Evolutionary conservation across 148 eudicot species (phyloP), one percentile per base, ranked within the genome.

Genomic region (Amaranthus hypochondriacus): DNA sequence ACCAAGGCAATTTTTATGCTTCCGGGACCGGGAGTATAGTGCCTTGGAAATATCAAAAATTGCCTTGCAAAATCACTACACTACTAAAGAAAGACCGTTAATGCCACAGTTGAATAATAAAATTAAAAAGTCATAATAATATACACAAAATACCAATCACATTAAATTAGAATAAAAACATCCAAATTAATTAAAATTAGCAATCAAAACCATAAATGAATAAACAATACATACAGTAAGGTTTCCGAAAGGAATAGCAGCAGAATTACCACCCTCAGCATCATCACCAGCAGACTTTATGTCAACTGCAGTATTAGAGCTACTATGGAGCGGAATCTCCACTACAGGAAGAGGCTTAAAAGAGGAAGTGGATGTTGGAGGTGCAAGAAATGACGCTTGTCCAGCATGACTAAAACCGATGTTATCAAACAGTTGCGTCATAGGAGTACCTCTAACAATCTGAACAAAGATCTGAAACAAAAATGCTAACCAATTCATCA

Each of bases 391-490:
- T 3, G 92, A 78, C 11, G 78, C 62, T 7, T 74, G 85, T 6
- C 69, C 69, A 43, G 54, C 69, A 66, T 66, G 8, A n/a, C 77
- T 80, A 46, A 86, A 63, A 28, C 93, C 93, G 52, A 90, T 72
- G 73, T 52, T 88, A 48, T 86, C 86, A 57, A 89, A 89, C 3
- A 90, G 81, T 68, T 90, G 90, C 48, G 84, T 79, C 9, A 89
- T 39, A 50, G 98, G 98, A 39, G 97, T 84, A 3, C 94, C 94
- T 8, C 88, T 78, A 14, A 95, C 73, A 77, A 96, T 87, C 89
- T 96, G 99, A 12, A 86, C 81, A 53, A 96, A 95, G 88, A 96
- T 92, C 90, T 96, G 97, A 56, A 92, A 88, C 77, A 96, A 75
- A 76, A 96, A 96, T 48, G 90, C 80, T 48, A 96, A 56, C 97